These are phyloP conservation scores for Citrus trifoliata DNA, from an alignment of 345 rosid genomes.

Conservation along the genomic window DNA sequence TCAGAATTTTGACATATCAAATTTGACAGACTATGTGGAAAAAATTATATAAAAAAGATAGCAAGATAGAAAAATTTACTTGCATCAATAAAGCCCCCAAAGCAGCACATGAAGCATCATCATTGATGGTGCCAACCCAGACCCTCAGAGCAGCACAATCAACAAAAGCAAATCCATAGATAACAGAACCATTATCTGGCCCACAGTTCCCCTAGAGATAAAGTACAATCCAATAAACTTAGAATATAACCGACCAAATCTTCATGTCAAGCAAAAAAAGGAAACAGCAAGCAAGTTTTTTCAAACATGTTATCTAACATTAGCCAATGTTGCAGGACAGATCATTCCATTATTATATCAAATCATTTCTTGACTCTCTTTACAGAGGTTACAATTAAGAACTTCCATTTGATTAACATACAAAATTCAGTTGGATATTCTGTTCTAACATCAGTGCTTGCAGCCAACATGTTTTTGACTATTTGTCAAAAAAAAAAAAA, in stretches of 20 bases:
- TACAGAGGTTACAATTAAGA: background rate
- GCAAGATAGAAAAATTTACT: slow-evolving; percentile 40
- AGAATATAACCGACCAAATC: slow-evolving; percentile 9
- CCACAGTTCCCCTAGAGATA: slow-evolving; percentile 45
- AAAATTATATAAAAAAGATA: background rate
- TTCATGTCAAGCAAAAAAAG: slow-evolving; percentile 1
- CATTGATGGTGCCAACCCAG: slow-evolving; percentile 81
- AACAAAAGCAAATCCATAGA: slow-evolving; percentile 90
- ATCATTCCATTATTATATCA: background rate
- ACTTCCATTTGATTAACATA: background rate
- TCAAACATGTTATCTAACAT: background rate
- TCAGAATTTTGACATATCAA: slow-evolving; percentile 15
- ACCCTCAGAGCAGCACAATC: slow-evolving; percentile 89
- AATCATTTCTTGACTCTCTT: background rate
- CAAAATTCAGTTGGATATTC: background rate
- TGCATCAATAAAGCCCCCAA: slow-evolving; percentile 93
- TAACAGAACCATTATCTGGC: slow-evolving; percentile 41
- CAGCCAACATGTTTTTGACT: background rate
- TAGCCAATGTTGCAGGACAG: background rate
- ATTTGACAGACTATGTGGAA: background rate
- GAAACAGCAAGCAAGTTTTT: slow-evolving; percentile 35
- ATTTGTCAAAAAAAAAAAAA: background rate
- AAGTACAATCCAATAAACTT: slow-evolving; percentile 6
- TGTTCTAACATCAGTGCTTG: background rate
- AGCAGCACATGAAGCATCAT: slow-evolving; percentile 79